Base-by-base conservation (phyloP, 148 eudicot genomes). In the Camellia granthamiana region DNA sequence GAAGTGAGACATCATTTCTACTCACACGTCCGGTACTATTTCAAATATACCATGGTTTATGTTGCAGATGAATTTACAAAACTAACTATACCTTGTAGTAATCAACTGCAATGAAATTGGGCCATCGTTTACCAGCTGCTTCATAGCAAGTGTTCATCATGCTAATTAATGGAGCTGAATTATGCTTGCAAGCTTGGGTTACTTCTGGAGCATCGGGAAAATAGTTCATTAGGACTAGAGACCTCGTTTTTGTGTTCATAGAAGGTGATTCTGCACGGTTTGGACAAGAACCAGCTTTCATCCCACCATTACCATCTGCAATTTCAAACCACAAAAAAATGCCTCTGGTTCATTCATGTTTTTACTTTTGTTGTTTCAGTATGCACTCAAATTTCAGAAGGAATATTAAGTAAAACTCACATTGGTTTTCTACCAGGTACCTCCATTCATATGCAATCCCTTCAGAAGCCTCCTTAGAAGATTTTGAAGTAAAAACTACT, bases 381-480 rank as follows among this genome's bases (percentile, higher is more conserved):
- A 16, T 1, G 49, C 19, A 46, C 75, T 43, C n/a, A 2, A 56
- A 68, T 61, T 69, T 47, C 6, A 11, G 0, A 16, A 49, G 30
- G 44, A 52, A 61, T 56, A 38, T 30, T 54, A 52, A 11, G 42
- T 11, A 41, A 56, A 71, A 80, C 98, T 93, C 84, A 96, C 99
- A 96, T 84, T 94, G 99, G 74, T 96, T 96, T 82, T 96, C 99
- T 46, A 91, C 95, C 30, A 94, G 61, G 75, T 96, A 92, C 80
- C 77, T 92, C 99, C 99, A 96, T 51, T 92, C 90, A 80, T 94
- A 94, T 23, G 99, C 99, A 77, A 96, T 96, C 71, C 97, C 99
- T 90, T 96, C 99, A 61, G 89, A 72, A 69, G 90, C 87, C 83
- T 96, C 97, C 84, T 96, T 94, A 42, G 80, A 65, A 65, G 98